Base-by-base conservation (phyloP, 2,329 filamentous ascomycete species). In the Ascochyta fabae region DNA sequence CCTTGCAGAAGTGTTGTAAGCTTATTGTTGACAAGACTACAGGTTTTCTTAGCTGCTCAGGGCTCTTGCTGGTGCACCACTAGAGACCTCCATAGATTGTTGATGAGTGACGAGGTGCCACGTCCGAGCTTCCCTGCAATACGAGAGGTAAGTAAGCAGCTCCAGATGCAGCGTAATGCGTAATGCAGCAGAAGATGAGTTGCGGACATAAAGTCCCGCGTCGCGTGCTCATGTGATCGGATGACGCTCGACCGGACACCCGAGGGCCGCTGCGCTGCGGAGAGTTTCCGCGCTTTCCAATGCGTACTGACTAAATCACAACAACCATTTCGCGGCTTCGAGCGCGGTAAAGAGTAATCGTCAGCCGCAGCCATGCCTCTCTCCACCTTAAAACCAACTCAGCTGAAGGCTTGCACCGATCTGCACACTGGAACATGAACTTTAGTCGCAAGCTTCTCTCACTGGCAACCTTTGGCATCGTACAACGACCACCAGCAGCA, bases 211-310 rank as follows among this genome's bases (percentile, higher is more conserved):
- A 9, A 29, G 16, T 9, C 6, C 1, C 48, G 45, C 47, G 39
- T 53, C 55, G 53, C 50, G 45, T 23, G 33, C 27, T 53, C 53
- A 45, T 41, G 48, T 58, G 56, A 58, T 43, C 55, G 53, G 53
- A 39, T 38, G 13, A 6, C 38, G 38, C 39, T 23, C 13, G 22
- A 29, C 19, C 19, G n/a, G 29, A n/a, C 24, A 36, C 42, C 53
- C 42, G 53, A 48, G 27, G 6, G 13, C 31, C 9, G 26, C 48
- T 47, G 46, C 66, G 67, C 48, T 47, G 46, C 66, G 67, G 67
- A 41, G 10, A 23, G 58, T 60, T 68, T 68, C 67, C 67, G 67
- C 65, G 31, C 53, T 57, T 44, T 38, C 55, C 48, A 56, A 48
- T 33, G 45, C 46, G 35, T 48, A 19, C 58, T 65, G 48, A 64